These are phyloP conservation scores for Coemansia sp. DNA, from an alignment of 192 early-diverging fungal species.

Conservation along the genomic window DNA sequence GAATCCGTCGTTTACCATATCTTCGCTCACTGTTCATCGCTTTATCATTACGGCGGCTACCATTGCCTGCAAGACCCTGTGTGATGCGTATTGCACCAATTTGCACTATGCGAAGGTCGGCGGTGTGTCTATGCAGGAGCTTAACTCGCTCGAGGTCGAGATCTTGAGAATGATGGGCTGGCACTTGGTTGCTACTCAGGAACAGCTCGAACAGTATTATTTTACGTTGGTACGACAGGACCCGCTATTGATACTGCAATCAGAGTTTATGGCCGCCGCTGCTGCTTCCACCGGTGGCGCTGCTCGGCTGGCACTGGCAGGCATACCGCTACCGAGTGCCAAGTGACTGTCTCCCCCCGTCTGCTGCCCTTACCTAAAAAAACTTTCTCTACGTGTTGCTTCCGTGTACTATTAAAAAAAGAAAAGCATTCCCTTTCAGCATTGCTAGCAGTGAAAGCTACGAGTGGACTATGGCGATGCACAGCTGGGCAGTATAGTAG, in stretches of 20 bases:
- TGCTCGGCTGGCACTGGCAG: neutral
- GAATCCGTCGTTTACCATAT: slow-evolving; percentile 80
- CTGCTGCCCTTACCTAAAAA: neutral
- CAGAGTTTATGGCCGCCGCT: slow-evolving; percentile 16
- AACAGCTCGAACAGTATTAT: slow-evolving; percentile 89
- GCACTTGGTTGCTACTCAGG: slow-evolving; percentile 75
- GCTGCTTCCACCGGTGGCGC: neutral
- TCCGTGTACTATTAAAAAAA: slow-evolving; percentile 7
- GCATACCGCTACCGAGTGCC: neutral
- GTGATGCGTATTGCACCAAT: slow-evolving; percentile 95
- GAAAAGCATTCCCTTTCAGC: neutral
- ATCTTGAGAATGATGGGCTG: slow-evolving; percentile 86
- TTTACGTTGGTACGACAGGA: slow-evolving; percentile 82
- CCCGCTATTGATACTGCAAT: slow-evolving; percentile 53
- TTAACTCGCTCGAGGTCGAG: slow-evolving; percentile 93
- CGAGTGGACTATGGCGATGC: slow-evolving; percentile 31
- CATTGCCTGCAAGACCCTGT: slow-evolving; percentile 81
- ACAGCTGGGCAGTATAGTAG: slow-evolving; percentile 49
- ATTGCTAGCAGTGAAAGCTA: neutral
- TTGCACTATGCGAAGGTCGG: slow-evolving; percentile 94
- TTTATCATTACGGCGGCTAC: slow-evolving; percentile 91
- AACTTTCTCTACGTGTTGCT: neutral
- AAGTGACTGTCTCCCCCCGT: neutral
- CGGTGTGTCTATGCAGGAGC: slow-evolving; percentile 87
- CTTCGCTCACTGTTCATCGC: slow-evolving; percentile 89